A percentile compares a stretch with the other conserved stretches of the same genome.
Conservation (phyloP, 805 yeast genomes). For the Ogataea nitratoaversa region DNA sequence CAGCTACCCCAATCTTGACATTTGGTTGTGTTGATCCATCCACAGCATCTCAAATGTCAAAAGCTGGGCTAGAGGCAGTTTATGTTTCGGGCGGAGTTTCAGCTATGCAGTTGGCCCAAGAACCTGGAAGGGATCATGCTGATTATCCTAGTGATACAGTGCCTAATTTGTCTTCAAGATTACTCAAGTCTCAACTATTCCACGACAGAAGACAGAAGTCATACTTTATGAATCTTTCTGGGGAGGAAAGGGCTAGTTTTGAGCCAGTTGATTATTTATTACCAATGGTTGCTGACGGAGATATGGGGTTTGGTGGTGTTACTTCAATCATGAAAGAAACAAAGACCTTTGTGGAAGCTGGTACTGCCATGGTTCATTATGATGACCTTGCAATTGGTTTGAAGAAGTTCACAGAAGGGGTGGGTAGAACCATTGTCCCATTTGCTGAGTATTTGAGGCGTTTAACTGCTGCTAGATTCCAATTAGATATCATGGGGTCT, state of each 20-base stretch:
- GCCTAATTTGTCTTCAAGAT: constrained; percentile 60
- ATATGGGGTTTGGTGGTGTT: constrained; percentile 63
- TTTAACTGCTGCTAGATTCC: constrained; percentile 53
- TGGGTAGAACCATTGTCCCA: constrained; percentile 61
- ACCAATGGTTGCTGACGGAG: constrained; percentile 65
- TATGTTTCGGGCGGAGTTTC: constrained; percentile 64
- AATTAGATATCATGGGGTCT: constrained; percentile 62
- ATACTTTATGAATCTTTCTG: constrained; percentile 7
- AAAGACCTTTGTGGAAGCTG: constrained; percentile 60
- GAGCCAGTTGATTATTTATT: constrained; percentile 44
- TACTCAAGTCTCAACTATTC: constrained; percentile 53
- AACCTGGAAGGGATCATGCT: constrained; percentile 63
- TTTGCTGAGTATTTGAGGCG: constrained; percentile 52
- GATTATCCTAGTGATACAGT: constrained; percentile 69
- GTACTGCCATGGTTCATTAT: constrained; percentile 63
- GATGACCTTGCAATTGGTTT: constrained; percentile 66
- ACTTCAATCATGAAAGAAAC: constrained; percentile 63
- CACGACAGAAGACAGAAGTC: constrained; percentile 43
- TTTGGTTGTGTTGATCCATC: constrained; percentile 62
- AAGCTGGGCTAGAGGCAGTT: constrained; percentile 44
- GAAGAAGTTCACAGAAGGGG: constrained; percentile 60
- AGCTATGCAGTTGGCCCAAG: constrained; percentile 55
- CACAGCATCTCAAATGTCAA: constrained; percentile 54
- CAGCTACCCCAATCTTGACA: constrained; percentile 48
- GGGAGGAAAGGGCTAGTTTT: constrained; percentile 16